Percentiles rank a stretch among this genome's conserved stretches.
phyloP scores from a whole-genome alignment of 192 early-diverging fungal genomes.

The Dimargaris verticillata region DNA sequence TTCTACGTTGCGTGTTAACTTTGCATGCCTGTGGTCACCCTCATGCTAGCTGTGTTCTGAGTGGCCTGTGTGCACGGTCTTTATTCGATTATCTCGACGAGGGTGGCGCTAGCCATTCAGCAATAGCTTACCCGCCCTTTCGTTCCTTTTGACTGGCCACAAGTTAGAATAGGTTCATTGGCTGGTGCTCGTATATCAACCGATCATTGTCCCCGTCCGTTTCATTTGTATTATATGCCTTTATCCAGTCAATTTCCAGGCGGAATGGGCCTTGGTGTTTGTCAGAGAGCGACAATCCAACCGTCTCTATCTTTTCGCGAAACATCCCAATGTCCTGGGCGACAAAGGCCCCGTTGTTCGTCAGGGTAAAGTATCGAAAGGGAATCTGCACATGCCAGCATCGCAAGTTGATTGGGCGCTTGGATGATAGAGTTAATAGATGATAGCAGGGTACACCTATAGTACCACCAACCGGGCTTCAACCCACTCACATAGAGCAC shows the following conservation, averaged over 20 bases:
- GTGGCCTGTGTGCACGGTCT: too few species aligned
- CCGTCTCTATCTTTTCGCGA: conserved; percentile 65
- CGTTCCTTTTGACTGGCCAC: too few species aligned
- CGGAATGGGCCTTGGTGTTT: conserved; percentile 67
- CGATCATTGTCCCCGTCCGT: conserved; percentile 62
- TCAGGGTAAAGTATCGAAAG: conserved; percentile 83
- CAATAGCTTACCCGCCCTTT: too few species aligned
- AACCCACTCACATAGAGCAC: background rate
- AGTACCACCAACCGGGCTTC: background rate
- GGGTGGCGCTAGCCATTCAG: too few species aligned
- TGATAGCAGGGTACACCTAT: background rate
- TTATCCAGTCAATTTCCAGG: conserved; percentile 82
- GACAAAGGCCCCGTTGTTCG: conserved; percentile 74
- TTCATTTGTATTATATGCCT: conserved; percentile 63
- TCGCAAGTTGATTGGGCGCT: background rate
- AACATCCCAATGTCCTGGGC: conserved; percentile 74
- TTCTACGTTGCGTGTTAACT: too few species aligned
- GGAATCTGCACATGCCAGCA: conserved; percentile 45
- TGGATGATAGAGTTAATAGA: background rate
- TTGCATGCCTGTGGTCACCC: too few species aligned
- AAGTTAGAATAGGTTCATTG: too few species aligned
- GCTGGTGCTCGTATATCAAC: conserved; percentile 16
- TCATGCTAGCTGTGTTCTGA: too few species aligned
- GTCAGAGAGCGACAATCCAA: conserved; percentile 76
- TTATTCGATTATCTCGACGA: too few species aligned